Evolutionary conservation across 2,329 filamentous ascomycete genomes (phyloP), one percentile per base, ranked within the genome.

Genomic region (Periconia sp.): DNA sequence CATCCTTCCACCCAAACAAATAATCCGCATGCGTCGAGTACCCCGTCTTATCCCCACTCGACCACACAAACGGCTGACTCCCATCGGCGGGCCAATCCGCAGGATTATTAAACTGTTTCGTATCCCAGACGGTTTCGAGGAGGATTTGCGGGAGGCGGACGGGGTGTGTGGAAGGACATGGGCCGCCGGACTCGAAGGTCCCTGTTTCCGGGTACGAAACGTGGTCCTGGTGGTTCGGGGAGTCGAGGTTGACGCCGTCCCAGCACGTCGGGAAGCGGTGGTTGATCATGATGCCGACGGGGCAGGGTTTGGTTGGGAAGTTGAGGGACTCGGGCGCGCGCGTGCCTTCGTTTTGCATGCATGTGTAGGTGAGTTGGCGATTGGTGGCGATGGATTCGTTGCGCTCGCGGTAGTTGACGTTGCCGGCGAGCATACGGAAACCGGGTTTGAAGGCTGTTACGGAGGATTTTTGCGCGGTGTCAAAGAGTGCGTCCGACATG

Each of bases 191-290:
- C 27, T 71, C 68, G 41, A 71, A 71, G 6, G 68, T 71, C 9
- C 68, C 68, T 1, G 60, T 56, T 18, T 75, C 56, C 1, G 65
- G 57, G 57, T 78, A 79, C 9, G 75, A 67, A 6, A 78, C 74
- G 61, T 79, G 85, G 58, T 76, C 77, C 70, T 79, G 79, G 75
- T 86, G 84, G 68, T 86, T 79, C 0, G 66, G 53, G 9, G 80
- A 81, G 61, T 83, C 81, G 6, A 77, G 52, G 60, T 79, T 79
- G 54, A 73, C 73, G 51, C 79, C 78, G 55, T 81, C 78, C 78
- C 79, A 81, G 71, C 79, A 80, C 35, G 77, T 79, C 0, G 77
- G 77, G 66, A 79, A 47, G 19, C 50, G 50, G 17, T 47, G 50
- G 41, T 47, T 52, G 2, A 40, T 45, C 54, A 56, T 56, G 46